Evolutionary conservation across 2,329 filamentous ascomycete species (phyloP), one percentile per base, ranked within the genome.

Genomic region (Eutypella sp.): DNA sequence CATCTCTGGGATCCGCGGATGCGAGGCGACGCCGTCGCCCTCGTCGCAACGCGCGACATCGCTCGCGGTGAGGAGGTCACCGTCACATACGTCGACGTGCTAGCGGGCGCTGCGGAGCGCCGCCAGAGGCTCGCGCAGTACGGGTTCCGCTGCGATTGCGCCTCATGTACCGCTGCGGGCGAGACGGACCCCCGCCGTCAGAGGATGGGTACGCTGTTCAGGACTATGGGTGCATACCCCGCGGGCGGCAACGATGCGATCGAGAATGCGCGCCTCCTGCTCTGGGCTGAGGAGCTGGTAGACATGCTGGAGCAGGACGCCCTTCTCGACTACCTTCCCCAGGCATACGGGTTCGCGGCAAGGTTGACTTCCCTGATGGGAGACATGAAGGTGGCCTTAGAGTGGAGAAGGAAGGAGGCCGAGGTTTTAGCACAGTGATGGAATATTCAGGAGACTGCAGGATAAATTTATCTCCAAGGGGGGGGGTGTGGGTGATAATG

Each of bases 31-130:
- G 40, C 63, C n/a, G 19, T 38, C 7, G 34, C 62, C 2, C 57
- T 69, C 15, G 63, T 69, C 31, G 53, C 60, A 1, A 63, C 64
- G 41, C 54, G 56, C 5, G 58, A 65, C 22, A 60, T 71, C 24
- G 38, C 46, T 5, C 49, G 47, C 1, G 67, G 63, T 6, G 64
- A 67, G 13, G 64, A 71, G 55, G 55, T 71, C 22, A 63, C 63
- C 0, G 40, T 68, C 2, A 62, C 59, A 0, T 71, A 70, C 53
- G 60, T 63, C 47, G 63, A 67, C 42, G 59, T 63, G 51, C 58
- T 57, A 5, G 54, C 62, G 16, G 54, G 61, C 22, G 60, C 60
- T 46, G 47, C 50, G 5, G 46, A 58, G 8, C 56, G 68, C 1
- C 46, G 52, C 7, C 60, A 55, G 45, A 57, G 66, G 38, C 53